Base-by-base conservation (phyloP, 1,284 basidiomycete genomes). In the Tilletiopsis washingtonensis region DNA sequence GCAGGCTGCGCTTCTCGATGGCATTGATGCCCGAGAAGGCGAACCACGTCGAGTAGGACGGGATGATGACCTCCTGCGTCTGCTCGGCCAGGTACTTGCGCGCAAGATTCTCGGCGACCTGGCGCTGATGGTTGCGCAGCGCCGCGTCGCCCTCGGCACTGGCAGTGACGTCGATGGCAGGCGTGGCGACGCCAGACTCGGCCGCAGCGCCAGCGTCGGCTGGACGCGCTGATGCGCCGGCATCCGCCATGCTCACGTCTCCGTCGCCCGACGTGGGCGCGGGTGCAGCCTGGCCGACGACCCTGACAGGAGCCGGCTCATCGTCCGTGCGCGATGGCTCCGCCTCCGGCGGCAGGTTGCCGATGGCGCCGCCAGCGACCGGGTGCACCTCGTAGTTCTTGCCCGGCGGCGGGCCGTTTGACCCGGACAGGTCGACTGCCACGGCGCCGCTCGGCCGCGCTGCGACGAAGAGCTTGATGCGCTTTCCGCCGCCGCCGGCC, bases 21-120 rank as follows among this genome's bases (percentile, higher is more conserved):
- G 87, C 81, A 71, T 96, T 87, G 59, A 99, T 86, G 73, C 86
- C 84, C 48, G 85, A 82, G 81, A 97, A 89, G 75, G 91, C 86
- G 77, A 97, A 99, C 94, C 94, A 98, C 6, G 90, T 88, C 19
- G 91, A 85, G 75, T 97, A 98, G 21, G 90, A 94, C 1, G 93
- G 93, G 54, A 99, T 88, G 69, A 98, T 85, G 71, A 99, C 84
- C 26, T 75, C 72, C 49, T 98, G 94, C 1, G 91, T 96, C 76
- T 99, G 93, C 0, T 87, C 86, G 0, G 91, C 90, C 43, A 99
- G 85, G 75, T 98, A 98, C 69, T 89, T 86, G 56, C 85, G 81
- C 36, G 89, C 89, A 68, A 89, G 85, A 60, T 87, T 85, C 64
- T 90, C 87, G 20, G 89, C 81, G 37, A 82, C 80, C 44, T 81